Evolutionary conservation across 768 basidiomycete genomes (phyloP).

Genomic region (Suillus sp.): DNA sequence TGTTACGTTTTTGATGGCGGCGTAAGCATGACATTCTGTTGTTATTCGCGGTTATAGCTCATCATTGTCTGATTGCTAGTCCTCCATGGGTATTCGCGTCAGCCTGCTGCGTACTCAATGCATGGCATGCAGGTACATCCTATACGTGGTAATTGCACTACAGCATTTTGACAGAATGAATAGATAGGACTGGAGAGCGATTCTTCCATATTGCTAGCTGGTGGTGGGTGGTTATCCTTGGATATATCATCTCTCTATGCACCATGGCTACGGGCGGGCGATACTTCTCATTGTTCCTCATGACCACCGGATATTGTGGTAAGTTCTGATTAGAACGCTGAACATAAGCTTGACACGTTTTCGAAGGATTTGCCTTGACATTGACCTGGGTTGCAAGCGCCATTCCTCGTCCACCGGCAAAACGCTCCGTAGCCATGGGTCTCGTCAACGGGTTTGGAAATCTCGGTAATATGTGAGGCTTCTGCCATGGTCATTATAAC

Average conservation of each 20-base stretch:
- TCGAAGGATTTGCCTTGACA: conserved; percentile 44
- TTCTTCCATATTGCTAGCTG: conserved; percentile 59
- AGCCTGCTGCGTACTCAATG: conserved; percentile 50
- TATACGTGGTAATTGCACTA: conserved; percentile 11
- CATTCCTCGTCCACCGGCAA: conserved; percentile 59
- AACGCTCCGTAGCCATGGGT: conserved; percentile 55
- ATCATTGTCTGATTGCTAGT: conserved; percentile 30
- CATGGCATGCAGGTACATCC: conserved; percentile 53
- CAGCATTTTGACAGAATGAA: not conserved
- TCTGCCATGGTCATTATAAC: not conserved
- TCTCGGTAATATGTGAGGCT: conserved; percentile 57
- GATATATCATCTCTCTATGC: conserved; percentile 57
- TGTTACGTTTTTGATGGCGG: conserved; percentile 57
- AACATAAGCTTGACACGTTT: not conserved
- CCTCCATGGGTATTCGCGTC: conserved; percentile 67
- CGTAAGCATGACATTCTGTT: conserved; percentile 41
- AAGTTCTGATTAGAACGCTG: conserved; percentile 7
- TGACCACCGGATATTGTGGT: conserved; percentile 56
- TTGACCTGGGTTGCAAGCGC: conserved; percentile 65
- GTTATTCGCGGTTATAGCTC: not conserved
- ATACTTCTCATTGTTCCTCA: conserved; percentile 66
- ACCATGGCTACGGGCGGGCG: conserved; percentile 53
- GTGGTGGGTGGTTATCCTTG: conserved; percentile 63
- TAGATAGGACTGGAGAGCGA: conserved; percentile 63
- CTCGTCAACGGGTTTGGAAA: conserved; percentile 65